Conservation (phyloP, 1,139 yeast genomes). For the Yamadazyma mexicana region DNA sequence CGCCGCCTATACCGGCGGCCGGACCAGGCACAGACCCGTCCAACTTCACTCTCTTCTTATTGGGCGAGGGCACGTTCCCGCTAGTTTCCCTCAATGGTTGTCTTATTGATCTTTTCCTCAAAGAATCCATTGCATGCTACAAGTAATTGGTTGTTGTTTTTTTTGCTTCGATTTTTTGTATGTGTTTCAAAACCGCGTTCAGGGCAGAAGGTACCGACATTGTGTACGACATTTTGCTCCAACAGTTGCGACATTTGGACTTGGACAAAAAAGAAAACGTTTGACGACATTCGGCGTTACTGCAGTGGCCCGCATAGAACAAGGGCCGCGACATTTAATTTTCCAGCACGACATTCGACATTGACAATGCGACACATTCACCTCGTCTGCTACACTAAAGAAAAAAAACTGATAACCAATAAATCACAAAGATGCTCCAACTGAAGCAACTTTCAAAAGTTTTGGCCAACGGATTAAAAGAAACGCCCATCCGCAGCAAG, state of each 20-base stretch:
- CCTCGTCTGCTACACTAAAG: not conserved
- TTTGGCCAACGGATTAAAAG: slow-evolving; percentile 38
- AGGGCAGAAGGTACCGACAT: not conserved
- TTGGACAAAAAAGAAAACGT: no score
- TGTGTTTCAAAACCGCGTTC: slow-evolving; percentile 1
- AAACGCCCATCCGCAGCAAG: slow-evolving; percentile 1
- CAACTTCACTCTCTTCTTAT: slow-evolving; percentile 27
- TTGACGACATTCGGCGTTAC: no score
- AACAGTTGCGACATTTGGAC: not conserved
- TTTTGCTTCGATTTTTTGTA: not conserved
- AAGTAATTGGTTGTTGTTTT: slow-evolving; percentile 1
- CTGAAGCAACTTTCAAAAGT: slow-evolving; percentile 45
- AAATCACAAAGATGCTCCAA: slow-evolving; percentile 51
- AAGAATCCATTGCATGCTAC: slow-evolving; percentile 12
- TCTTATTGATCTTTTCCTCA: slow-evolving; percentile 18
- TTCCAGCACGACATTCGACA: no score
- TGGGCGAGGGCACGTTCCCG: slow-evolving; percentile 43
- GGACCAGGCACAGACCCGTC: not conserved
- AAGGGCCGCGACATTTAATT: no score
- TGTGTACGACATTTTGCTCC: not conserved
- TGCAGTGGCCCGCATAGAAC: no score
- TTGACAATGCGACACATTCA: no score
- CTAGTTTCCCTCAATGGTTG: slow-evolving; percentile 45
- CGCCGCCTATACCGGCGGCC: not conserved
- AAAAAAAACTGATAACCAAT: not conserved